Evolutionary conservation across 495 filamentous ascomycete genomes (phyloP).

Genomic region (Annulohypoxylon nitens): DNA sequence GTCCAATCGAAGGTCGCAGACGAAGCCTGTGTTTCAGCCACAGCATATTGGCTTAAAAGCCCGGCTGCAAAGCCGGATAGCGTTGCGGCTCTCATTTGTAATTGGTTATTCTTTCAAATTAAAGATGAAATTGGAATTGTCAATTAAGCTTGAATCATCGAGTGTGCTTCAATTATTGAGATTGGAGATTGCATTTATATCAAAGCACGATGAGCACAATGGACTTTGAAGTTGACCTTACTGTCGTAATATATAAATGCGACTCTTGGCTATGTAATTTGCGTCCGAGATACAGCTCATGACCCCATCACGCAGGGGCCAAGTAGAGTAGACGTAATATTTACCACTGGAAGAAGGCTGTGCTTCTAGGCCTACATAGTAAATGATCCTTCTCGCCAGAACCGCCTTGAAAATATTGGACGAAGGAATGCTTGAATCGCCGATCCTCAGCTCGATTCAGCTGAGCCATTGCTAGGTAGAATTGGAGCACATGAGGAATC

Average conservation of each 20-base stretch:
- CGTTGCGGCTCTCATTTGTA: not conserved
- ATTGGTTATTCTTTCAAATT: not conserved
- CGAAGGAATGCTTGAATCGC: not conserved
- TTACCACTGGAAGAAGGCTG: not conserved
- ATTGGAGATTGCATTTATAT: not conserved
- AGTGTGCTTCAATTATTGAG: not conserved
- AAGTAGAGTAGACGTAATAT: not conserved
- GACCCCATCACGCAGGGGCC: not conserved
- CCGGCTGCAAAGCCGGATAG: constrained; percentile 21
- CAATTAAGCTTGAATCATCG: too few species aligned
- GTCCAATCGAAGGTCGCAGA: constrained; percentile 39
- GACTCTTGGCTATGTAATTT: not conserved
- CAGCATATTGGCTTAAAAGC: constrained; percentile 9
- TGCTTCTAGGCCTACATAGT: not conserved
- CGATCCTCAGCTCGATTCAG: constrained; percentile 10
- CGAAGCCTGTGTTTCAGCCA: constrained; percentile 13
- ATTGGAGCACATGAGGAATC: not conserved
- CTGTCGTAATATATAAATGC: not conserved
- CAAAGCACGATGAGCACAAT: not conserved
- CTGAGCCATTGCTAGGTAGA: constrained; percentile 6
- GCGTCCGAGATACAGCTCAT: not conserved
- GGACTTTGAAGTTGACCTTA: not conserved
- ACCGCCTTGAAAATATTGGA: not conserved
- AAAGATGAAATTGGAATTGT: not conserved
- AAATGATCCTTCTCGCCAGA: not conserved